Base-by-base conservation (phyloP, 1,284 basidiomycete species). In the Ganoderma lucidum region DNA sequence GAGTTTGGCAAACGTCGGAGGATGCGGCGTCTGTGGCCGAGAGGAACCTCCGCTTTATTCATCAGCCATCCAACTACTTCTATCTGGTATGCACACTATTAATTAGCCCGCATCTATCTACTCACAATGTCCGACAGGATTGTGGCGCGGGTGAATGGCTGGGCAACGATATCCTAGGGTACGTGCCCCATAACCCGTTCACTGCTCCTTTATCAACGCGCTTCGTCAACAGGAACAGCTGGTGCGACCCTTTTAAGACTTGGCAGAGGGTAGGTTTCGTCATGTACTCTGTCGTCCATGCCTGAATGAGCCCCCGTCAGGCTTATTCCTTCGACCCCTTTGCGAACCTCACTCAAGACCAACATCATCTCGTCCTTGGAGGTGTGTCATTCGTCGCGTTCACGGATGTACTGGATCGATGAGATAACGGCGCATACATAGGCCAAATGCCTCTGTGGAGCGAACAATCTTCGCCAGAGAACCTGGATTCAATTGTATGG, bases 91-190 rank as follows among this genome's bases (percentile, higher is more conserved):
- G 66, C 56, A 6, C 6, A 2, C 28, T 8, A 2, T 77, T n/a
- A 56, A 81, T 17, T 55, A 19, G 12, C 2, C 14, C 17, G 2
- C 4, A 45, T 19, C 9, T 62, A 6, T 59, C 6, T 39, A 44
- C 15, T 6, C 17, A 3, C 23, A 39, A 12, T 14, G 12, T 41
- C 12, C 17, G 28, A 23, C 63, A 89, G 89, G 93, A 95, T 73
- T 94, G 93, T 77, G 94, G 96, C 14, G 89, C 82, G 0, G 94
- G 95, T 1, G 88, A 80, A 48, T 96, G 94, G 93, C 72, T 95
- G 9, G 93, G 91, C 9, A 81, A 83, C 41, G 74, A 82, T 53
- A 53, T 75, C 15, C 42, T 69, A 23, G 76, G 75, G 76, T 74
- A 62, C n/a, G 65, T 60, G 5, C 15, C n/a, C 41, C 61, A 60